These are phyloP conservation scores for Globisporangium barbulae DNA, from an alignment of 352 stramenopile species.

Conservation along the genomic window DNA sequence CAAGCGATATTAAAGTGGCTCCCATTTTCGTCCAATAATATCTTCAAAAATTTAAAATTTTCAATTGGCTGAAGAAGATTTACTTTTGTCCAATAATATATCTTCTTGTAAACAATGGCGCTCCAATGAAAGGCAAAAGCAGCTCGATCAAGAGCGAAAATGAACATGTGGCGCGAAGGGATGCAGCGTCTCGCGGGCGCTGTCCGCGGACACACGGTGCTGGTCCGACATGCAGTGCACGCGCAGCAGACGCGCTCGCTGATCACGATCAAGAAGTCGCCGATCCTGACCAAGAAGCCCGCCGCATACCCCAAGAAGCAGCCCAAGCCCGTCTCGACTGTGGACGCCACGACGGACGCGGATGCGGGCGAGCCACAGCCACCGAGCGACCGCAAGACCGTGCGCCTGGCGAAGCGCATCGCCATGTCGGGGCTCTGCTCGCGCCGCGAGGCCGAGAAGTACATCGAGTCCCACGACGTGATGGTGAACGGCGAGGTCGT, in stretches of 20 bases:
- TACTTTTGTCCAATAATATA: too few species aligned
- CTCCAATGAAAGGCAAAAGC: not conserved
- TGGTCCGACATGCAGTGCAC: too few species aligned
- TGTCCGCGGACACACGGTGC: not conserved
- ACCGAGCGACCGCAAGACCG: constrained; percentile 3
- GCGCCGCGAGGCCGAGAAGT: constrained; percentile 77
- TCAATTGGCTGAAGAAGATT: too few species aligned
- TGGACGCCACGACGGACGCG: not conserved
- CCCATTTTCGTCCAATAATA: too few species aligned
- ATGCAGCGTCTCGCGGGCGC: constrained; percentile 3
- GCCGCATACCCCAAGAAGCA: constrained; percentile 11
- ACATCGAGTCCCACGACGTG: constrained; percentile 70
- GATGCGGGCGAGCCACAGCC: not conserved
- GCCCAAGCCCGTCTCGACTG: constrained; percentile 2
- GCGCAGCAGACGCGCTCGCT: constrained; percentile 10
- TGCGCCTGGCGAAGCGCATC: constrained; percentile 82
- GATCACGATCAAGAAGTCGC: constrained; percentile 30
- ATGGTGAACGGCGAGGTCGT: constrained; percentile 71
- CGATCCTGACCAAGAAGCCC: constrained; percentile 14
- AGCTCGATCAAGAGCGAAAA: not conserved
- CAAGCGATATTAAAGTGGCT: too few species aligned
- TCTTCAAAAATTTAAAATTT: too few species aligned
- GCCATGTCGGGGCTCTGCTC: constrained; percentile 81
- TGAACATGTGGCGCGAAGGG: constrained; percentile 4
- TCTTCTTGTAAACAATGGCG: too few species aligned